Base-by-base conservation (phyloP, 2,329 filamentous ascomycete species). In the Paraphaeosphaeria minitans region DNA sequence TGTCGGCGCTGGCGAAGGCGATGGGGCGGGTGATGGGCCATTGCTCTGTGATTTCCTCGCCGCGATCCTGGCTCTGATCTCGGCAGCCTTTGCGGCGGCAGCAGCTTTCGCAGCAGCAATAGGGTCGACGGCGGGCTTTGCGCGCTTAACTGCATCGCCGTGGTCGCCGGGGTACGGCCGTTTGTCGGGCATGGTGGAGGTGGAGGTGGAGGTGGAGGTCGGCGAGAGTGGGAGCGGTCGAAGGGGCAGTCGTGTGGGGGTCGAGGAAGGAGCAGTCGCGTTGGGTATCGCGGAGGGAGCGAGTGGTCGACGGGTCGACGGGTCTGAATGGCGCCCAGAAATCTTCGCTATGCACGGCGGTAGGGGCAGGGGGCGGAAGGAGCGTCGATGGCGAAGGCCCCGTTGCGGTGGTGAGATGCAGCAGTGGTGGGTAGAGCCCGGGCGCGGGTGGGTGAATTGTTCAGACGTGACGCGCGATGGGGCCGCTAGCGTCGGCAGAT, bases 61-160 rank as follows among this genome's bases (percentile, higher is more conserved):
- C 19, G 72, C 70, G n/a, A 75, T 60, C 53, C 68, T 67, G 33
- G 76, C 76, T 24, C 67, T 66, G 21, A 76, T 74, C 55, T 70
- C 71, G 12, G 68, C 72, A 16, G 73, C 72, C 57, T 72, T 69
- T 56, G 69, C 72, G 21, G 47, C 59, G 2, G 65, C 66, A 22
- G 59, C 64, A 12, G 65, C 70, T 57, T 69, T 72, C 4, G 75
- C 75, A 24, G 69, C 68, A 41, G 74, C 73, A 31, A 74, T 61
- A 9, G 66, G 63, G 42, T 70, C 66, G 8, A 63, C 61, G 9
- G 39, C 43, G 8, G 76, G 75, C 46, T 75, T 75, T 24, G 76
- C 63, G 41, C 78, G 73, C 66, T 82, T 82, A 46, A 72, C 73
- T 1, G 73, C 69, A 35, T 75, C 72, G 61, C 69, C 72, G 56